These are phyloP conservation scores for Lactarius quietus DNA, from an alignment of 768 basidiomycete species.

Conservation along the genomic window DNA sequence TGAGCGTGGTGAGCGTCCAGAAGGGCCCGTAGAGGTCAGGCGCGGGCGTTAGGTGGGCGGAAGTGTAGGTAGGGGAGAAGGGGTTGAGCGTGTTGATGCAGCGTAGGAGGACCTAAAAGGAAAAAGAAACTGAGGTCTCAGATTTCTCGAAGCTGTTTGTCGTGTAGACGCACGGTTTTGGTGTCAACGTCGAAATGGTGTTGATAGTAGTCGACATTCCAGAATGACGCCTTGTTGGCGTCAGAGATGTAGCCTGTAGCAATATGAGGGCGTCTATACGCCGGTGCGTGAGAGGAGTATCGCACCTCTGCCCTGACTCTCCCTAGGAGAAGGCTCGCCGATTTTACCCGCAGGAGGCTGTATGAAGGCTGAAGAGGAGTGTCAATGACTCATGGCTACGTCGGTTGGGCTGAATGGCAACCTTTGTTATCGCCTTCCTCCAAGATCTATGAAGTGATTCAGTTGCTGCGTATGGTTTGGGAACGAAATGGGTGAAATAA, in stretches of 20 bases:
- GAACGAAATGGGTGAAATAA: slow-evolving; percentile 2
- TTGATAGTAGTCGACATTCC: slow-evolving; percentile 84
- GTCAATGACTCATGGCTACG: background rate
- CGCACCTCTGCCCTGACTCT: slow-evolving; percentile 18
- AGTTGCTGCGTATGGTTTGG: background rate
- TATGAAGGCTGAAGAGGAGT: slow-evolving; percentile 6
- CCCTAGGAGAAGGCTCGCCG: slow-evolving; percentile 5
- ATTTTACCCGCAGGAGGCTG: slow-evolving; percentile 12
- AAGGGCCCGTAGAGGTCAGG: slow-evolving; percentile 87
- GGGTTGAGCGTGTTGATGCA: slow-evolving; percentile 80
- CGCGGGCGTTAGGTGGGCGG: slow-evolving; percentile 60
- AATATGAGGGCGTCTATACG: background rate
- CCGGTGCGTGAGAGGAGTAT: too few species aligned
- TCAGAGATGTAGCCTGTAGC: slow-evolving; percentile 62
- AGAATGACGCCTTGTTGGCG: slow-evolving; percentile 47
- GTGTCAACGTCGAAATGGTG: slow-evolving; percentile 89
- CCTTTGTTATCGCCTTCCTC: slow-evolving; percentile 40
- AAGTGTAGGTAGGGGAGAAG: slow-evolving; percentile 56
- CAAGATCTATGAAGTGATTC: slow-evolving; percentile 38
- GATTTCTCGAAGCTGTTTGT: background rate
- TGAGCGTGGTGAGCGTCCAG: slow-evolving; percentile 95
- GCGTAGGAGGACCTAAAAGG: slow-evolving; percentile 59
- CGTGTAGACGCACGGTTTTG: slow-evolving; percentile 46
- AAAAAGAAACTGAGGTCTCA: background rate
- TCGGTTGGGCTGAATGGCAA: background rate